Evolutionary conservation across 2,329 filamentous ascomycete genomes (phyloP).

Genomic region (Bipolaris victoriae): DNA sequence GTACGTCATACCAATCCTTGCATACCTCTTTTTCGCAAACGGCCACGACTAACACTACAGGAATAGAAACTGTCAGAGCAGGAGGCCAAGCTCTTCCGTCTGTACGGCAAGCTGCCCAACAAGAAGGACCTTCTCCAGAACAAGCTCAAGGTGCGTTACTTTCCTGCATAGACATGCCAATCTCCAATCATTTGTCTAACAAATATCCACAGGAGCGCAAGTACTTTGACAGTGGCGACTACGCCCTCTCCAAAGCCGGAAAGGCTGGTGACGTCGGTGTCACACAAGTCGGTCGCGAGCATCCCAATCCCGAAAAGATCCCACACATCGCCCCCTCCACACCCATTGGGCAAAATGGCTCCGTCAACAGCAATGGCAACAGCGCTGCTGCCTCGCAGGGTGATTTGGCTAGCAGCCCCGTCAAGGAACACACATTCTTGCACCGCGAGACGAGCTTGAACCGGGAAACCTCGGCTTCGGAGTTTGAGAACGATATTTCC

Average conservation of each 20-base stretch:
- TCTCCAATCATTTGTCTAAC: slow-evolving; percentile 11
- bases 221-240: slow-evolving; percentile 97
- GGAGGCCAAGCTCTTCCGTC: slow-evolving; percentile 93
- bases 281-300: slow-evolving; percentile 90
- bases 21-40: slow-evolving; percentile 8
- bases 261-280: slow-evolving; percentile 94
- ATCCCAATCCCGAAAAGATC: slow-evolving; percentile 94
- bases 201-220: slow-evolving; percentile 71
- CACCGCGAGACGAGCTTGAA: slow-evolving; percentile 80
- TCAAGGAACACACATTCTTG: slow-evolving; percentile 89
- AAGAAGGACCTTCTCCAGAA: slow-evolving; percentile 97
- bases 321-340: slow-evolving; percentile 78
- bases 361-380: slow-evolving; percentile 36
- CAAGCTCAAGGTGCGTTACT: slow-evolving; percentile 75
- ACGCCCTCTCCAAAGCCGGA: slow-evolving; percentile 94
- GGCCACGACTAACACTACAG: slow-evolving; percentile 26
- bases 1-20: slow-evolving; percentile 63
- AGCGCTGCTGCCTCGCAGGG: slow-evolving; percentile 44
- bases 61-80: slow-evolving; percentile 85
- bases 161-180: background rate
- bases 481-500: slow-evolving; percentile 55
- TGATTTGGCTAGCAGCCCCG: slow-evolving; percentile 71
- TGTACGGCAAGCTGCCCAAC: slow-evolving; percentile 97
- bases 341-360: slow-evolving; percentile 50
- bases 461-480: slow-evolving; percentile 75